Evolutionary conservation across 495 filamentous ascomycete species (phyloP), one percentile per base, ranked within the genome.

Genomic region (Penicillium longicatenatum): DNA sequence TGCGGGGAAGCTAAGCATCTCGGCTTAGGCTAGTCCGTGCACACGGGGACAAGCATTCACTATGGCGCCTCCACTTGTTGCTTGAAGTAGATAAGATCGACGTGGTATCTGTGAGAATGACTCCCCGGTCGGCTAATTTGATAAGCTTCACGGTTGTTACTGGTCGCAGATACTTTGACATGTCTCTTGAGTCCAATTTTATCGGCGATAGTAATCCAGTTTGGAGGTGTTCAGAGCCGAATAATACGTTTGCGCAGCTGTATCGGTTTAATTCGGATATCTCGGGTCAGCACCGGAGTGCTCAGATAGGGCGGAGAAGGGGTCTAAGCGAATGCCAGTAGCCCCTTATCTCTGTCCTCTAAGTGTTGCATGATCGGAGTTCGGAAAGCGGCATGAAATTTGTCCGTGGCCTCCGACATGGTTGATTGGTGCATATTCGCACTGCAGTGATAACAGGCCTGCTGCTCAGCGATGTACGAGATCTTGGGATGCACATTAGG

Each of bases 1-100:
- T 48, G 45, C 45, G 24, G 45, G 30, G 45, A 30, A 48, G 24
- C 45, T 48, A 48, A 48, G 45, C 45, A 48, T 48, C 22, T 24
- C 21, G 19, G 7, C n/a, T n/a, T n/a, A n/a, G 6, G 20, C n/a
- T 20, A 17, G 42, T 45, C 42, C 42, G 42, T 45, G 42, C 42
- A 45, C 12, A 45, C 42, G 42, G 42, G 41, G 42, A 45, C 19
- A 45, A 45, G 42, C 42, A 45, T 45, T 45, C 17, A n/a, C 21
- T 26, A 39, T 39, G 14, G 37, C 14, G 35, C 11, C 11, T 39
- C 37, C 31, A 35, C 31, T 6, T 9, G 31, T 35, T 39, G 37
- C 16, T n/a, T 4, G 2, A 39, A 39, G 4, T 17, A 16, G 16
- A n/a, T 39, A 39, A 17, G 37, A 39, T 39, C 37, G 37, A 17